Base-by-base conservation (phyloP, 2,329 filamentous ascomycete genomes). In the Chrysoporthe puriensis region DNA sequence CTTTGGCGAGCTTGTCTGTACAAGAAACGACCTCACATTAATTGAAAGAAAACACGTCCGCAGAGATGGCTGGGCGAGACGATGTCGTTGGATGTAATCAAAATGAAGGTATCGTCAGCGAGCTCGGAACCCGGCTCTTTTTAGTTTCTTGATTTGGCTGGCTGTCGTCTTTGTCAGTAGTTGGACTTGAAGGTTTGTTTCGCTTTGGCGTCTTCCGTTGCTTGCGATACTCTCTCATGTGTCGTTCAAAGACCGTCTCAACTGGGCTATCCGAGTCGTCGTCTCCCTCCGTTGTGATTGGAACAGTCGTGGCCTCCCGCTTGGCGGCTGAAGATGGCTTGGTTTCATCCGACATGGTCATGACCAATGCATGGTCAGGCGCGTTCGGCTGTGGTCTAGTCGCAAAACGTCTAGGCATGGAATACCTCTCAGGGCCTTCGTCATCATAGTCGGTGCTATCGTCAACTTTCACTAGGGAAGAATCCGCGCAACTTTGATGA, bases 181-280 rank as follows among this genome's bases (percentile, higher is more conserved):
- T 52, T 16, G 58, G 34, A n/a, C 21, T 36, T 14, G 59, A 26
- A 7, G 13, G 32, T 43, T 14, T 56, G 34, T 34, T 46, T 18
- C 62, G 68, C 4, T 46, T 59, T 18, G 46, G 46, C 18, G 11
- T n/a, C 11, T 42, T 62, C 44, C 44, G 44, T 46, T 54, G 43
- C 5, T 43, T 52, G 16, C 65, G 58, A 18, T 66, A 62, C 26
- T 67, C 62, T 57, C 54, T 67, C 52, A 65, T 43, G 34, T 44
- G 62, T 11, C 57, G 65, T 21, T 67, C 65, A 42, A 69, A 69
- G 21, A 62, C 60, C 13, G 65, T 65, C 44, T 69, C 68, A 8
- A 57, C n/a, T 8, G 50, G 48, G 34, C 68, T 69, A 21, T 68
- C 68, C 6, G 65, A 67, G 40, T 62, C 68, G 26, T 56, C 36